Conservation (phyloP, 75 land plant species). For the Gnetum montanum region DNA sequence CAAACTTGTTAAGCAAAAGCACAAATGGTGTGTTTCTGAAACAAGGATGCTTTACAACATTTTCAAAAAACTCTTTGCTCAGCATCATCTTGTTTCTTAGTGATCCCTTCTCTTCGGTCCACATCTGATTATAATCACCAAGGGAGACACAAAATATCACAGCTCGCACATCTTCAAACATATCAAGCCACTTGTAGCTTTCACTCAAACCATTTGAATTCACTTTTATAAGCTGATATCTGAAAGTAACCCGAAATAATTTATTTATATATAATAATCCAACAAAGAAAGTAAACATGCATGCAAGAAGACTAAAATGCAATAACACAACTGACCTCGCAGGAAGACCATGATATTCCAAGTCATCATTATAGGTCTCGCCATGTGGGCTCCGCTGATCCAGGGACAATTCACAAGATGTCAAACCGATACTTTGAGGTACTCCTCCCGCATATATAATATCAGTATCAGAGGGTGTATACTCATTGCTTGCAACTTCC, state of each 20-base stretch:
- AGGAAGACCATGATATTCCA: conserved; percentile 23
- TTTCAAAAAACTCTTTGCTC: conserved; percentile 56
- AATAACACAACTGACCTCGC: neutral
- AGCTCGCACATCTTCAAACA: conserved; percentile 61
- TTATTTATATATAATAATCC: neutral
- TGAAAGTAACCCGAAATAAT: neutral
- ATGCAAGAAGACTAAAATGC: neutral
- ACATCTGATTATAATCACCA: conserved; percentile 52
- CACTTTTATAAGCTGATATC: conserved; percentile 35
- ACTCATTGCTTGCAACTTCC: conserved; percentile 82
- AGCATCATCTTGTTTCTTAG: conserved; percentile 49
- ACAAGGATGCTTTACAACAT: conserved; percentile 37
- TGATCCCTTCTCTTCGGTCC: conserved; percentile 10
- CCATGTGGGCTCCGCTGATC: conserved; percentile 61
- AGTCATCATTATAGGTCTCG: conserved; percentile 39
- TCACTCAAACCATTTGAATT: conserved; percentile 42
- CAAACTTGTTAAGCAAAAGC: conserved; percentile 52
- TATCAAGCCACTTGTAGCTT: conserved; percentile 63
- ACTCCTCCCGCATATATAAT: conserved; percentile 89
- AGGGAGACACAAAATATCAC: conserved; percentile 49
- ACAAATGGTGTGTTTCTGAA: conserved; percentile 51
- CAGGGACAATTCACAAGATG: conserved; percentile 73
- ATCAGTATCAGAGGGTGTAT: conserved; percentile 74
- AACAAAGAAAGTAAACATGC: neutral
- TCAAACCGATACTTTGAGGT: conserved; percentile 81